Conservation (phyloP, 805 yeast species). For the Starmerella asiatica region DNA sequence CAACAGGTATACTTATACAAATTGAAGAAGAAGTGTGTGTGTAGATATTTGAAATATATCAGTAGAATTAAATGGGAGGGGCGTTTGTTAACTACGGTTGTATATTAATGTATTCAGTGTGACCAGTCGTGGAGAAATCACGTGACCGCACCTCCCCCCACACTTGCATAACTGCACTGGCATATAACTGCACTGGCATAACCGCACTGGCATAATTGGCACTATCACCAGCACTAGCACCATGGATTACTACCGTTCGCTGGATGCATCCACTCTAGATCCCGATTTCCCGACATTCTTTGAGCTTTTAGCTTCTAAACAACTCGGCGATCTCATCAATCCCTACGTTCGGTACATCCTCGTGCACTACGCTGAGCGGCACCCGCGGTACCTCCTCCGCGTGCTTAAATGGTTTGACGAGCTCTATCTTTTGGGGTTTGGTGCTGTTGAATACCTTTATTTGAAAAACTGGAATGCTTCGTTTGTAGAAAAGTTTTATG, state of each 20-base stretch:
- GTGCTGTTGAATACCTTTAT: conserved; percentile 57
- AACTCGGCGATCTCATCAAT: conserved; percentile 60
- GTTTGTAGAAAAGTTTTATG: conserved; percentile 86
- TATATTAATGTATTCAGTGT: too few species aligned
- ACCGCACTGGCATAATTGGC: not conserved
- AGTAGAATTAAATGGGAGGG: too few species aligned
- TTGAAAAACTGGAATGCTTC: conserved; percentile 65
- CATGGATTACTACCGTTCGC: conserved; percentile 70
- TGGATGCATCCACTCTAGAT: conserved; percentile 65
- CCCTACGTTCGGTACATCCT: conserved; percentile 72
- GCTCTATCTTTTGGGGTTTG: conserved; percentile 46
- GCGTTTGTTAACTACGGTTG: too few species aligned
- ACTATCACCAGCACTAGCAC: not conserved
- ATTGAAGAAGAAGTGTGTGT: too few species aligned
- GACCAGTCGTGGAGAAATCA: too few species aligned
- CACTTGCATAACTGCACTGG: too few species aligned
- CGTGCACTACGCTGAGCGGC: conserved; percentile 63
- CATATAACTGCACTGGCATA: too few species aligned
- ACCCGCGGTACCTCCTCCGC: conserved; percentile 55
- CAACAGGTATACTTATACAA: too few species aligned
- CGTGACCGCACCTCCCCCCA: too few species aligned
- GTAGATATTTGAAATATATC: too few species aligned
- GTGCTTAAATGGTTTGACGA: conserved; percentile 66
- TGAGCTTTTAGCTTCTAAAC: conserved; percentile 72
- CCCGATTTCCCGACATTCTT: conserved; percentile 72